Conservation (phyloP, 805 yeast species). For the Wickerhamomyces queroliae region DNA sequence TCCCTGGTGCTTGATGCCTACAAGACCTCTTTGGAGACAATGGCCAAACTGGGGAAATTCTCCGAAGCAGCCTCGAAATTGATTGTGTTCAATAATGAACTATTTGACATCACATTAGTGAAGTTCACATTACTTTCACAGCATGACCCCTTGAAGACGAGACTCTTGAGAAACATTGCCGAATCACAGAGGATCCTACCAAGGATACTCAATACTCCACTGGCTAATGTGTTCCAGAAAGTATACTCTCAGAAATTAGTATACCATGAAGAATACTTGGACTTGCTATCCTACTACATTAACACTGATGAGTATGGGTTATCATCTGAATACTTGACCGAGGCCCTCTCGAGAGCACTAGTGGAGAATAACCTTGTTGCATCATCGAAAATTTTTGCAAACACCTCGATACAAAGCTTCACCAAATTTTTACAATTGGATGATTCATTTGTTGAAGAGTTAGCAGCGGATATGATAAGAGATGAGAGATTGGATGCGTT, state of each 20-base stretch:
- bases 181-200: conserved; percentile 5
- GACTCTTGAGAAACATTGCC: conserved; percentile 7
- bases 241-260: conserved; percentile 9
- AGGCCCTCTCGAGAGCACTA: conserved; percentile 4
- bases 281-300: conserved; percentile 1
- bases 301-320: conserved; percentile 2
- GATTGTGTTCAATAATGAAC: conserved; percentile 7
- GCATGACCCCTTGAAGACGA: conserved; percentile 7
- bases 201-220: conserved; percentile 4
- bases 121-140: conserved; percentile 11
- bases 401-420: conserved; percentile 10
- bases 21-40: conserved; percentile 9
- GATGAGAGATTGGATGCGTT: conserved; percentile 10
- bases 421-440: conserved; percentile 8
- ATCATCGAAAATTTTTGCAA: conserved; percentile 9
- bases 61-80: conserved; percentile 16
- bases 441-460: conserved; percentile 2
- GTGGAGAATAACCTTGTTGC: conserved; percentile 17
- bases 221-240: conserved; percentile 9
- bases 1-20: conserved; percentile 3
- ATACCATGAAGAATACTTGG: conserved; percentile 9
- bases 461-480: conserved; percentile 15
- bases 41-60: conserved; percentile 16
- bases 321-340: conserved; percentile 2
- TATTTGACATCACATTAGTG: conserved; percentile 7